Evolutionary conservation across 2,329 filamentous ascomycete species (phyloP).

Genomic region (Amauroascus verrucosus): DNA sequence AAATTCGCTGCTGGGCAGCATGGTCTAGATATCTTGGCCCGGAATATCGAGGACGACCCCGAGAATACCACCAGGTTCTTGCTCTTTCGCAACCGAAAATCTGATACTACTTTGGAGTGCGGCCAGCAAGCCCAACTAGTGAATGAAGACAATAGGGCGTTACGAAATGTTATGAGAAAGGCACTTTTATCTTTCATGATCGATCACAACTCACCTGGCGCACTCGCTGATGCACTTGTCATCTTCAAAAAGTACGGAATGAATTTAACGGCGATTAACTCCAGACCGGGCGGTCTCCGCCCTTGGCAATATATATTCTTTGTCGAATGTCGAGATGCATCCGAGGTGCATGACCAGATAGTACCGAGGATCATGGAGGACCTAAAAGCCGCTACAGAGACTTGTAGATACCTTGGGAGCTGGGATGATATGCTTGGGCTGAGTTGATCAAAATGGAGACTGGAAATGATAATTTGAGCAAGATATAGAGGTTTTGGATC

Average conservation of each 20-base stretch:
- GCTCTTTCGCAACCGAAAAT: slow-evolving; percentile 31
- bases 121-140: not conserved
- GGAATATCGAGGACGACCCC: slow-evolving; percentile 39
- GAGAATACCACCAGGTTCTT: slow-evolving; percentile 42
- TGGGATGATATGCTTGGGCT: slow-evolving; percentile 26
- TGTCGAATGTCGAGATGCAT: slow-evolving; percentile 67
- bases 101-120: slow-evolving; percentile 18
- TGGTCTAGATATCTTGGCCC: slow-evolving; percentile 54
- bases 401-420: slow-evolving; percentile 32
- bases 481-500: not conserved
- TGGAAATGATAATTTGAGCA: not conserved
- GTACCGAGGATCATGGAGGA: slow-evolving; percentile 25
- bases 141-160: not conserved
- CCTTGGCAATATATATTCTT: slow-evolving; percentile 94
- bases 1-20: slow-evolving; percentile 59
- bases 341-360: slow-evolving; percentile 23
- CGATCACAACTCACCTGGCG: slow-evolving; percentile 65
- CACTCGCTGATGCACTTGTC: slow-evolving; percentile 66
- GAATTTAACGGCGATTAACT: slow-evolving; percentile 86
- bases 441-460: not conserved
- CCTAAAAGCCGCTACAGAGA: slow-evolving; percentile 30
- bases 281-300: slow-evolving; percentile 60
- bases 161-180: slow-evolving; percentile 40
- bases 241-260: slow-evolving; percentile 64
- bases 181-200: slow-evolving; percentile 76